Evolutionary conservation across 2,329 filamentous ascomycete genomes (phyloP).

Genomic region (Fusarium sacchari): DNA sequence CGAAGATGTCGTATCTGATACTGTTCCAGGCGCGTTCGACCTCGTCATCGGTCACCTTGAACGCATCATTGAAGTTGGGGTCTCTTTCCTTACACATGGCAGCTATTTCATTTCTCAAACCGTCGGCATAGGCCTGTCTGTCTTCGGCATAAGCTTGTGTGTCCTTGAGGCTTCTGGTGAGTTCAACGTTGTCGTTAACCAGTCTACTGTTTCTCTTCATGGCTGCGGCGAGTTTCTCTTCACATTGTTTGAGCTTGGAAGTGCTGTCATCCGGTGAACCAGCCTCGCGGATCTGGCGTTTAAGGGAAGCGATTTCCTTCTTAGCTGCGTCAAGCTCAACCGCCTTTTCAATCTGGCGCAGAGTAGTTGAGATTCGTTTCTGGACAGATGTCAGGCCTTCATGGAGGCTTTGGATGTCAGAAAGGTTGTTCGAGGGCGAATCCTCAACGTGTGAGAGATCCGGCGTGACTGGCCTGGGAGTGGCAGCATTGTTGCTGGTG

Average conservation of each 20-base stretch:
- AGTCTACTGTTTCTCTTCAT: background rate
- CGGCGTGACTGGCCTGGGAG: background rate
- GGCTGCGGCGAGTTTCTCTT: background rate
- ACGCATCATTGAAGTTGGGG: background rate
- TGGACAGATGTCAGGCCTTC: background rate
- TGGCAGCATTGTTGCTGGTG: background rate
- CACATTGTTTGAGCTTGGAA: background rate
- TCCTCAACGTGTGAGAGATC: background rate
- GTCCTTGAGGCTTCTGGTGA: background rate
- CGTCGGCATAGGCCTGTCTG: background rate
- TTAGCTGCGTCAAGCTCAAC: background rate
- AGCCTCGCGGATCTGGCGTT: background rate
- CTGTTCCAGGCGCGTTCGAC: background rate
- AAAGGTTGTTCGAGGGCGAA: background rate
- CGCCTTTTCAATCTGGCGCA: background rate
- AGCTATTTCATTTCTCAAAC: background rate
- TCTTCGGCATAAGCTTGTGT: background rate
- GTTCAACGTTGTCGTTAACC: background rate
- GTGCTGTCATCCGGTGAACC: background rate
- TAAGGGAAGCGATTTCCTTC: background rate
- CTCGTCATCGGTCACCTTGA: slow-evolving; percentile 19
- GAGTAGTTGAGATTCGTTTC: background rate
- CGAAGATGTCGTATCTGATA: slow-evolving; percentile 1
- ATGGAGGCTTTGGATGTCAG: background rate
- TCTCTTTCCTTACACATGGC: background rate